phyloP scores from a whole-genome alignment of 805 yeast species.

The Metschnikowia matae region DNA sequence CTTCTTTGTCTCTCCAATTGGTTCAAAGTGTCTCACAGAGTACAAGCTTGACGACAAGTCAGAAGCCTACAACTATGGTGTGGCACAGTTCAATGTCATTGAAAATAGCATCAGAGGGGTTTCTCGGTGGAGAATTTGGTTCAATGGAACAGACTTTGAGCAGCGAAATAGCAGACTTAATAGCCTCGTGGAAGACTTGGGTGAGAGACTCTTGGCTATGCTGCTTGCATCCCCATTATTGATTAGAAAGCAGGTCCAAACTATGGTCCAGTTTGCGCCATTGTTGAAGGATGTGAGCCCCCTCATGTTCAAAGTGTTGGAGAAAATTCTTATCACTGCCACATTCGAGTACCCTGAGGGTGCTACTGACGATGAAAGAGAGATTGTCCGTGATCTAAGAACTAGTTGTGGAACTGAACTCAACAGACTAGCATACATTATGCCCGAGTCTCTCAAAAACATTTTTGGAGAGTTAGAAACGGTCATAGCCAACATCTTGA shows the following conservation, averaged over 20 bases:
- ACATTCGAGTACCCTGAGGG: constrained; percentile 74
- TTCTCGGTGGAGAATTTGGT: constrained; percentile 95
- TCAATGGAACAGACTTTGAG: constrained; percentile 52
- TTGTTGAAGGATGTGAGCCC: constrained; percentile 70
- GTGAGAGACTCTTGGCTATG: constrained; percentile 71
- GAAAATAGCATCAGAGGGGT: constrained; percentile 91
- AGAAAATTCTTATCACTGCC: constrained; percentile 76
- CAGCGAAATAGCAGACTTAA: constrained; percentile 48
- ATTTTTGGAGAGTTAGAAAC: constrained; percentile 79
- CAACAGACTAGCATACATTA: constrained; percentile 87
- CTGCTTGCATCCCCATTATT: constrained; percentile 76
- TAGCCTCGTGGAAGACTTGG: constrained; percentile 60
- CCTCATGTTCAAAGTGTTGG: constrained; percentile 78
- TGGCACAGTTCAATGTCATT: constrained; percentile 77
- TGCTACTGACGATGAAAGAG: constrained; percentile 69
- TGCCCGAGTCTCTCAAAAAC: constrained; percentile 84
- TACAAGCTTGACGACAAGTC: constrained; percentile 52
- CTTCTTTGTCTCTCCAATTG: constrained; percentile 69
- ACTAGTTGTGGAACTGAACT: constrained; percentile 93
- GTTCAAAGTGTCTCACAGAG: constrained; percentile 57
- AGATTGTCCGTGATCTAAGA: constrained; percentile 78
- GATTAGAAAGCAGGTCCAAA: constrained; percentile 81
- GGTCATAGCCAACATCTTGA: constrained; percentile 69
- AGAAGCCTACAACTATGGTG: constrained; percentile 69
- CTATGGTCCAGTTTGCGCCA: constrained; percentile 92